Evolutionary conservation across 2,329 filamentous ascomycete species (phyloP).

Genomic region (Berkeleyomyces basicola): DNA sequence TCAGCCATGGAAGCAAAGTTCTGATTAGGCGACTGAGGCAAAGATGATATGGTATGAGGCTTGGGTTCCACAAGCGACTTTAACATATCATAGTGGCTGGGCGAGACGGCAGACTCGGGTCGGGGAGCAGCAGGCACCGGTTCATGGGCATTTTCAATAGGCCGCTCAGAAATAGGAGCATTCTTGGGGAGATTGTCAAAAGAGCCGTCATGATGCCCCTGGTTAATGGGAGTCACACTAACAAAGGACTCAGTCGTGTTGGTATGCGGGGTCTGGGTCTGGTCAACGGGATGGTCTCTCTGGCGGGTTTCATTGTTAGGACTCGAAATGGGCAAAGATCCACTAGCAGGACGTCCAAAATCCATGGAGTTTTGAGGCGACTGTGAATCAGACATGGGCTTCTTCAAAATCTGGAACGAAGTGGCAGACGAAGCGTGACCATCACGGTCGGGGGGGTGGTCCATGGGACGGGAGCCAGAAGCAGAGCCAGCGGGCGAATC

Average conservation of each 20-base stretch:
- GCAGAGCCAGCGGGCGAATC: conserved; percentile 21
- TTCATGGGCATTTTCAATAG: background rate
- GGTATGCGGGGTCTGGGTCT: conserved; percentile 11
- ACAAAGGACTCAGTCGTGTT: conserved; percentile 12
- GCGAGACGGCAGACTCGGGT: background rate
- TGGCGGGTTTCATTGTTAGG: conserved; percentile 28
- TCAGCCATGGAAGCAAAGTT: background rate
- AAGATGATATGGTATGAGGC: conserved; percentile 3
- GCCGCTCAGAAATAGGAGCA: background rate
- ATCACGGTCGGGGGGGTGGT: conserved; percentile 15
- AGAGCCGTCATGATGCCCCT: conserved; percentile 4
- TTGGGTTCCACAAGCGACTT: conserved; percentile 13
- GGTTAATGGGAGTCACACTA: conserved; percentile 12
- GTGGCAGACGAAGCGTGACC: conserved; percentile 21
- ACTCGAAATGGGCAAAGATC: conserved; percentile 27
- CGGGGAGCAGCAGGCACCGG: background rate
- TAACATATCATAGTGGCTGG: conserved; percentile 2
- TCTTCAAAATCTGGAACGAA: conserved; percentile 35
- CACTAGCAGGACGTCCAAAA: conserved; percentile 25
- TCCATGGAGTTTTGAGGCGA: conserved; percentile 24
- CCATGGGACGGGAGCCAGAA: conserved; percentile 15
- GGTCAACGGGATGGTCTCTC: conserved; percentile 26
- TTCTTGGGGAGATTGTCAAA: conserved; percentile 4
- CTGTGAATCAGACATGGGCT: conserved; percentile 25
- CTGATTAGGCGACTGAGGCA: conserved; percentile 1